Base-by-base conservation (phyloP, 495 filamentous ascomycete genomes). In the Pseudomonodictys pantanalensis region DNA sequence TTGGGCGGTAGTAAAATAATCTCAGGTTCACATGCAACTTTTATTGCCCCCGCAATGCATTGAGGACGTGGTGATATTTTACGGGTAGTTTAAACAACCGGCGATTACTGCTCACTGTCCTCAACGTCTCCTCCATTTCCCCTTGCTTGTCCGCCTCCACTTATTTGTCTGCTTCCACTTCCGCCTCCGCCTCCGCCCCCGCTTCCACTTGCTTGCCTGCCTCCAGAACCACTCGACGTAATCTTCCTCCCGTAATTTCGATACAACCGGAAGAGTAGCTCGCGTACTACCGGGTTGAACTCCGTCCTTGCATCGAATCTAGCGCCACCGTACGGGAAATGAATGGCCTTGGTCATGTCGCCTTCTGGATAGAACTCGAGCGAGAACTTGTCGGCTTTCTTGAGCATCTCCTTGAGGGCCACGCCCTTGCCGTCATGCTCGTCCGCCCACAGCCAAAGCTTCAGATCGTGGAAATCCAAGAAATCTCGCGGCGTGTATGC, bases 381-480 rank as follows among this genome's bases (percentile, higher is more conserved):
- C 0, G 41, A 28, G 18, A 67, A 67, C 17, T 29, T 56, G 4
- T 63, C 56, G 5, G 64, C 64, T 22, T 53, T 50, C 35, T 30
- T 58, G 17, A 41, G 35, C 60, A 57, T 44, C 7, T 46, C 23
- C 39, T 63, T 63, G 15, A 63, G 22, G 8, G 39, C 9, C 20
- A 26, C 60, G 8, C 53, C 47, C 15, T 58, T 20, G 11, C 30
- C 29, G 15, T 29, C 29, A 6, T 39, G 41, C 12, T 24, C 22
- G 20, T 56, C 54, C 7, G 59, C 56, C 64, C 64, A 67, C 22
- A 25, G n/a, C 64, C 64, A 67, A 8, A 67, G 22, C 5, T 30
- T 32, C 6, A 54, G 54, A 25, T 67, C 64, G 41, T 63, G 51
- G 25, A 67, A 67, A 30, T 67, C 41, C 12, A 67, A 24, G 11